Percentiles rank a stretch among this genome's conserved stretches.
Conservation (phyloP, 2,329 filamentous ascomycete genomes). For the Nothopassalora personata region DNA sequence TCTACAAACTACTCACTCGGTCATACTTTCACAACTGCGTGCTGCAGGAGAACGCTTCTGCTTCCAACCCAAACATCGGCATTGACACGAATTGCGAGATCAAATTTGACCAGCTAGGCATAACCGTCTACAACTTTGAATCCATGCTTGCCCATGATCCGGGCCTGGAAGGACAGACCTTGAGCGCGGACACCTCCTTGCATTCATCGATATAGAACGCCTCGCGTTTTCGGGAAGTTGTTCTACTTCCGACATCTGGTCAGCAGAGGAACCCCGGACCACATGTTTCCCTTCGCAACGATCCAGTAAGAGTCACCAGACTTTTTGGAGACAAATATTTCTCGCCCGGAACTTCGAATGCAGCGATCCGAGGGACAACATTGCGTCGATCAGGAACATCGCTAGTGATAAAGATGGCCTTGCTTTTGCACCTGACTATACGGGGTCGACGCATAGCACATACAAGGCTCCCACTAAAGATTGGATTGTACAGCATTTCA, state of each 20-base stretch:
- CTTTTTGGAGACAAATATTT: constrained; percentile 3
- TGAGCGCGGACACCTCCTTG: constrained; percentile 1
- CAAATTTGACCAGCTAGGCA: constrained; percentile 4
- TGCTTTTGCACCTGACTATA: constrained; percentile 5
- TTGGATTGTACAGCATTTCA: constrained; percentile 8
- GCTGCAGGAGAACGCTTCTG: constrained; percentile 5
- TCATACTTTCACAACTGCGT: constrained; percentile 5
- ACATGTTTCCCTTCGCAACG: neutral
- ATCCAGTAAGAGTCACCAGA: constrained; percentile 1
- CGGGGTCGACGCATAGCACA: neutral
- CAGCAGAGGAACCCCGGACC: neutral
- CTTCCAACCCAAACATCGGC: constrained; percentile 1
- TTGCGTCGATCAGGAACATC: constrained; percentile 7
- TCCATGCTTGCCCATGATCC: constrained; percentile 6
- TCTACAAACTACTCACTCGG: constrained; percentile 5
- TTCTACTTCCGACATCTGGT: constrained; percentile 11
- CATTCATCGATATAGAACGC: neutral
- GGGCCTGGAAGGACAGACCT: neutral
- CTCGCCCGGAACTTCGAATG: constrained; percentile 8
- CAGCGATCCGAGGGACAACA: constrained; percentile 8
- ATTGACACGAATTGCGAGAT: neutral
- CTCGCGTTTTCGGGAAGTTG: constrained; percentile 8
- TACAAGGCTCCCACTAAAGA: constrained; percentile 6
- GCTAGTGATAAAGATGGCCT: constrained; percentile 9
- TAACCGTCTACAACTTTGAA: constrained; percentile 5